These are phyloP conservation scores for Alternaria infectoria DNA, from an alignment of 2,329 filamentous ascomycete genomes.

Conservation along the genomic window DNA sequence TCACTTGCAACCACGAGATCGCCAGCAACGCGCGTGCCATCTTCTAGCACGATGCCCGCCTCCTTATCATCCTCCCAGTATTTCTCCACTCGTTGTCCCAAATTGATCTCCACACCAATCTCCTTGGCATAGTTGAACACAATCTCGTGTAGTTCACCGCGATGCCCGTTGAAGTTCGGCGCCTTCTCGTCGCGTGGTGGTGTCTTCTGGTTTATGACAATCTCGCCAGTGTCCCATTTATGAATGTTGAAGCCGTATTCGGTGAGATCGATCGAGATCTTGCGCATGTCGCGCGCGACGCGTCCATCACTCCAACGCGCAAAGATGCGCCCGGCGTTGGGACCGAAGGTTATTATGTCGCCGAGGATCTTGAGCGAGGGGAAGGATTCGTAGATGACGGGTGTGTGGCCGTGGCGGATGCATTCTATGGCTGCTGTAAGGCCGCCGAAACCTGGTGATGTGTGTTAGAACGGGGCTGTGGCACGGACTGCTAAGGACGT, in stretches of 20 bases:
- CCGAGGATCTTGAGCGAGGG: slow-evolving; percentile 63
- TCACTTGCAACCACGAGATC: slow-evolving; percentile 62
- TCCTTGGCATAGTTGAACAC: slow-evolving; percentile 65
- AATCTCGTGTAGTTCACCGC: slow-evolving; percentile 66
- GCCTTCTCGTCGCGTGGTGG: slow-evolving; percentile 55
- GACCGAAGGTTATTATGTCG: slow-evolving; percentile 68
- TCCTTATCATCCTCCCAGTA: slow-evolving; percentile 62
- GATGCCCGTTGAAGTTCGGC: slow-evolving; percentile 66
- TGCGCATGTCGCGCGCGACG: slow-evolving; percentile 56
- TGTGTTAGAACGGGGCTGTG: not conserved
- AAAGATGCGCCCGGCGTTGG: slow-evolving; percentile 67
- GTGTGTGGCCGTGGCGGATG: slow-evolving; percentile 65
- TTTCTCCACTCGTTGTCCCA: slow-evolving; percentile 58
- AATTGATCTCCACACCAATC: slow-evolving; percentile 62
- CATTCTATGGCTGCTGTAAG: slow-evolving; percentile 69
- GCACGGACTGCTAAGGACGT: slow-evolving; percentile 14
- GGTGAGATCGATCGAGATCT: slow-evolving; percentile 60
- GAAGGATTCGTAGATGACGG: slow-evolving; percentile 65
- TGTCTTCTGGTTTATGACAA: slow-evolving; percentile 62
- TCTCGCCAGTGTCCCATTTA: slow-evolving; percentile 65
- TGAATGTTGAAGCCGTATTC: slow-evolving; percentile 67
- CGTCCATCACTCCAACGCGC: slow-evolving; percentile 62
- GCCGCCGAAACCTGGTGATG: slow-evolving; percentile 62
- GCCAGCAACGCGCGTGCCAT: slow-evolving; percentile 55
- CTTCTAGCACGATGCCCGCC: slow-evolving; percentile 60